These are phyloP conservation scores for Saitozyma podzolica DNA, from an alignment of 768 basidiomycete species.

Conservation along the genomic window DNA sequence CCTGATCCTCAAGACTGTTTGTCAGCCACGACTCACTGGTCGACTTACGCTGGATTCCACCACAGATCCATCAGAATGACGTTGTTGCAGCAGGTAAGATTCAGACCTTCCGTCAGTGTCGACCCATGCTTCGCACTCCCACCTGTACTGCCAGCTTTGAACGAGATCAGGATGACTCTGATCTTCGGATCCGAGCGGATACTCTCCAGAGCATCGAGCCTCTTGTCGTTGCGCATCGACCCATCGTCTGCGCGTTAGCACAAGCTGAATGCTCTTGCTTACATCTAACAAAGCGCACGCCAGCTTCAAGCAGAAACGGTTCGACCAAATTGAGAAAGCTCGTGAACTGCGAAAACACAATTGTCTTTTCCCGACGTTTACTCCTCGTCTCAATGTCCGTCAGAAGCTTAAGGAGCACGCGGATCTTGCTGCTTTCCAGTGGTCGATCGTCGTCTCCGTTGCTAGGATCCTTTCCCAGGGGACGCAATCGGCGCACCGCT, in stretches of 20 bases:
- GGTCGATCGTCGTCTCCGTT: too few relatives aligned
- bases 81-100: constrained; percentile 89
- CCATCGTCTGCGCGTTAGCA: constrained; percentile 74
- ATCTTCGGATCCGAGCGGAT: constrained; percentile 65
- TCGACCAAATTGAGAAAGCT: constrained; percentile 78
- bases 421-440: constrained; percentile 58
- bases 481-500: too few relatives aligned
- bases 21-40: not conserved
- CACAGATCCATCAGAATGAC: constrained; percentile 90
- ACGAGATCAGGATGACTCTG: constrained; percentile 86
- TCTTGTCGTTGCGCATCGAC: constrained; percentile 72
- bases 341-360: constrained; percentile 89
- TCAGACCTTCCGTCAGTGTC: constrained; percentile 63
- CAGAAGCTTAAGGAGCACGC: constrained; percentile 75
- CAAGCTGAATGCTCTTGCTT: constrained; percentile 52
- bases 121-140: not conserved
- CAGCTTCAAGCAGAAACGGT: constrained; percentile 71
- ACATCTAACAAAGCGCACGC: constrained; percentile 82
- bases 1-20: constrained; percentile 74
- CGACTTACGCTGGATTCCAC: constrained; percentile 59
- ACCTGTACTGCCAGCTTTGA: constrained; percentile 96
- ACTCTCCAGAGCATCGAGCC: constrained; percentile 70
- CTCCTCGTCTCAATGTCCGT: constrained; percentile 63
- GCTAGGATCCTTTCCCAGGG: too few relatives aligned
- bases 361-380: constrained; percentile 76